A percentile compares a stretch with the other conserved stretches of the same genome.
These are phyloP conservation scores for Trichoderma erinaceum DNA, from an alignment of 495 filamentous ascomycete genomes.

Conservation along the genomic window DNA sequence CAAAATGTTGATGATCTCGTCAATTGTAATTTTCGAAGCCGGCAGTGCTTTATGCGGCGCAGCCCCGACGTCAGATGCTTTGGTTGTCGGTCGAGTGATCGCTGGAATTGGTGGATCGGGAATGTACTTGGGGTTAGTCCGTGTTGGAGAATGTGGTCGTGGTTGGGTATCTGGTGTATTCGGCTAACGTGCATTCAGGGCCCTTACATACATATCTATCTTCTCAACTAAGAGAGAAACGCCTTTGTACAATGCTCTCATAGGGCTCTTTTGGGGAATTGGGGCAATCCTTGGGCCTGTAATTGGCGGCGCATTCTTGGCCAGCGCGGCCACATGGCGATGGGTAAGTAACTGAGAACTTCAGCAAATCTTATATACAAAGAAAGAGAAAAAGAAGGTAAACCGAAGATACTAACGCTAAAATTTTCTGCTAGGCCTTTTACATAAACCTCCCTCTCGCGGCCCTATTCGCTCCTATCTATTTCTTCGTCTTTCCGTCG, in stretches of 20 bases:
- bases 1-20: constrained; percentile 46
- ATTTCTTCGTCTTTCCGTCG: constrained; percentile 48
- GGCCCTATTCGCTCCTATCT: constrained; percentile 48
- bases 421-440: constrained; percentile 39
- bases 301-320: constrained; percentile 56
- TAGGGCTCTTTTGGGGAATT: too few species aligned
- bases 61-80: constrained; percentile 42
- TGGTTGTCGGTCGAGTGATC: constrained; percentile 45
- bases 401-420: too few species aligned
- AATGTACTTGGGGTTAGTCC: constrained; percentile 41
- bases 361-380: too few species aligned
- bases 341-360: constrained; percentile 24
- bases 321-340: constrained; percentile 45
- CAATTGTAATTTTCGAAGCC: constrained; percentile 43
- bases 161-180: constrained; percentile 24
- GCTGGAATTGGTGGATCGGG: constrained; percentile 39
- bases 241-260: constrained; percentile 39
- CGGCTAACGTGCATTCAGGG: constrained; percentile 26
- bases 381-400: too few species aligned
- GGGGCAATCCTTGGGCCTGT: constrained; percentile 53
- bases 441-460: constrained; percentile 63
- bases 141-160: too few species aligned
- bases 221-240: constrained; percentile 19
- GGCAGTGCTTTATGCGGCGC: constrained; percentile 50
- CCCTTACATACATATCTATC: too few species aligned